Evolutionary conservation across 345 rosid species (phyloP).

Genomic region (Linum lewisii): DNA sequence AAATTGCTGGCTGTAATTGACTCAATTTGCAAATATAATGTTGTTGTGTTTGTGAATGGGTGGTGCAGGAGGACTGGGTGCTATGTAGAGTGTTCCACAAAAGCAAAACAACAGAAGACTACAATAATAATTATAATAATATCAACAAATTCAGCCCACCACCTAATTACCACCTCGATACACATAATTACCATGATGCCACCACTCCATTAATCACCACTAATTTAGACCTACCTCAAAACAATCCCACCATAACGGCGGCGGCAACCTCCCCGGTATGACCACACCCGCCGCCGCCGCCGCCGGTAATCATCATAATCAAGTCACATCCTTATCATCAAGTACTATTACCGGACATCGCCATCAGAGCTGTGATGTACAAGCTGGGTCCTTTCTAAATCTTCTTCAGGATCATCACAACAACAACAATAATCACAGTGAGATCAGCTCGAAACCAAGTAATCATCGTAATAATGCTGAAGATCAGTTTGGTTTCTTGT

Average conservation of each 20-base stretch:
- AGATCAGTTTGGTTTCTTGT: slow-evolving; percentile 36
- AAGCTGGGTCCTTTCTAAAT: slow-evolving; percentile 13
- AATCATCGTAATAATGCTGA: neutral
- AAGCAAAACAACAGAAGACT: slow-evolving; percentile 33
- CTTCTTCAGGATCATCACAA: slow-evolving; percentile 32
- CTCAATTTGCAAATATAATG: too few relatives aligned
- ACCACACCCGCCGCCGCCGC: neutral
- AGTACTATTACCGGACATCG: slow-evolving; percentile 12
- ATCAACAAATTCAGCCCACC: slow-evolving; percentile 16
- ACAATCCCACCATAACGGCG: slow-evolving; percentile 18
- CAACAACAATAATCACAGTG: slow-evolving; percentile 9
- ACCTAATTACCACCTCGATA: too few relatives aligned
- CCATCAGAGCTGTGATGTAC: slow-evolving; percentile 13
- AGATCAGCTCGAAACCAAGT: slow-evolving; percentile 20
- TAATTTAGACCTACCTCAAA: slow-evolving; percentile 15
- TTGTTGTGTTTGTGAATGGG: neutral
- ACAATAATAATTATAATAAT: neutral
- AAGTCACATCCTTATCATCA: slow-evolving; percentile 19
- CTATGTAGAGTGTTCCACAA: slow-evolving; percentile 84
- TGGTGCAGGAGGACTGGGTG: slow-evolving; percentile 85
- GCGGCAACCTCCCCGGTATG: slow-evolving; percentile 17
- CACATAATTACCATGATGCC: neutral
- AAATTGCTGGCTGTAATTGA: too few relatives aligned
- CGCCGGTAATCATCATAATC: slow-evolving; percentile 21
- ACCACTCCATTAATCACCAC: neutral